Evolutionary conservation across 2,329 filamentous ascomycete species (phyloP).

Genomic region (Ramularia endophylla): DNA sequence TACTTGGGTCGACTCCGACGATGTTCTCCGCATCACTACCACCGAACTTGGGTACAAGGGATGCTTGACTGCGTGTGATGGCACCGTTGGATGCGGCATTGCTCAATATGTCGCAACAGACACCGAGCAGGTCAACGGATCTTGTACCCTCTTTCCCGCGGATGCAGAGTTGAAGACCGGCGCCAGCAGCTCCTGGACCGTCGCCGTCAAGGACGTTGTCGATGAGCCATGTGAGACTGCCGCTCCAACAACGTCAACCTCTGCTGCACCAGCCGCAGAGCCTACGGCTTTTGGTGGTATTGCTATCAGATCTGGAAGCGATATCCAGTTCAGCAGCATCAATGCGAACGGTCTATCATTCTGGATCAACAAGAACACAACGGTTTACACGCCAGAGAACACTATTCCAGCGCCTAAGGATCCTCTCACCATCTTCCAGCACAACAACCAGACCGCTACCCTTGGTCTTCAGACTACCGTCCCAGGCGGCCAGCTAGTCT

Average conservation of each 20-base stretch:
- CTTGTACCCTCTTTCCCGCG: slow-evolving; percentile 6
- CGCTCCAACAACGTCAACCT: too few relatives aligned
- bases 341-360: slow-evolving; percentile 21
- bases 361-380: slow-evolving; percentile 24
- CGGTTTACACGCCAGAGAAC: slow-evolving; percentile 23
- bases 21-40: slow-evolving; percentile 6
- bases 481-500: slow-evolving; percentile 28
- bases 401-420: not conserved
- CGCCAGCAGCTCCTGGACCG: slow-evolving; percentile 6
- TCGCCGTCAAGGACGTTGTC: slow-evolving; percentile 5
- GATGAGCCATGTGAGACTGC: too few relatives aligned
- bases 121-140: slow-evolving; percentile 7
- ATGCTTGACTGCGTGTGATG: slow-evolving; percentile 13
- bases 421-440: slow-evolving; percentile 6
- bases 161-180: slow-evolving; percentile 2
- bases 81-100: slow-evolving; percentile 8
- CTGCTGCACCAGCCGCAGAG: too few relatives aligned
- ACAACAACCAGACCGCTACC: slow-evolving; percentile 9
- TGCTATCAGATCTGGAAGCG: slow-evolving; percentile 18
- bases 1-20: slow-evolving; percentile 7
- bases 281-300: slow-evolving; percentile 16
- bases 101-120: slow-evolving; percentile 8
- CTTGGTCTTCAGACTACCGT: slow-evolving; percentile 20
- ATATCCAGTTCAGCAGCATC: slow-evolving; percentile 22
- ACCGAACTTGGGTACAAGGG: slow-evolving; percentile 10